phyloP scores from a whole-genome alignment of 495 filamentous ascomycete genomes.

The Aspergillus mulundensis region DNA sequence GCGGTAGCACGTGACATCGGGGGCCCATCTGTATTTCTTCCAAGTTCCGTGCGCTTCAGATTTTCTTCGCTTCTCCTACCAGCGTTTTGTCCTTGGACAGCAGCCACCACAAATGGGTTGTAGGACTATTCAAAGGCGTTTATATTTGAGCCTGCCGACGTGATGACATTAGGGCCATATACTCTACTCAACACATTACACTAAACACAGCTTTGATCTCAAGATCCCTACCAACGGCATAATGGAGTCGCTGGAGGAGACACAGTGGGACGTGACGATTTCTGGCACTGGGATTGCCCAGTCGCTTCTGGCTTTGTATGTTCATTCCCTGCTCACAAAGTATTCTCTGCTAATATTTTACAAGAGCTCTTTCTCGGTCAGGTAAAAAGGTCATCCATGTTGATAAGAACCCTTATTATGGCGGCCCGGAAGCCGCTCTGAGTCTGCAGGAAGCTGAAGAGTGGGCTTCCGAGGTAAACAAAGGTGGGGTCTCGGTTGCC shows the following conservation, averaged over 20 bases:
- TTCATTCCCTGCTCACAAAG: slow-evolving; percentile 28
- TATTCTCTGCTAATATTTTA: slow-evolving; percentile 50
- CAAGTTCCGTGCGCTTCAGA: slow-evolving; percentile 7
- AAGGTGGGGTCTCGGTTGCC: slow-evolving; percentile 33
- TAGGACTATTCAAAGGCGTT: slow-evolving; percentile 22
- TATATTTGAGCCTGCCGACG: slow-evolving; percentile 24
- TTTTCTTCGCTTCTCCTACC: slow-evolving; percentile 14
- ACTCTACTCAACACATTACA: slow-evolving; percentile 24
- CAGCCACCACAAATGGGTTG: slow-evolving; percentile 23
- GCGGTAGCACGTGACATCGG: slow-evolving; percentile 16
- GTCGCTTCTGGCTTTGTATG: slow-evolving; percentile 91
- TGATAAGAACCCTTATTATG: slow-evolving; percentile 85
- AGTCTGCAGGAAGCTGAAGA: slow-evolving; percentile 75
- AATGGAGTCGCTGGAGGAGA: slow-evolving; percentile 80
- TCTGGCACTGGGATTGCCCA: slow-evolving; percentile 84
- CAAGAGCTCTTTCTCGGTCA: slow-evolving; percentile 87
- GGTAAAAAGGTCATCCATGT: slow-evolving; percentile 88
- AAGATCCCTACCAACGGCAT: slow-evolving; percentile 13
- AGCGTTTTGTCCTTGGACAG: slow-evolving; percentile 13
- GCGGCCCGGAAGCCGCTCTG: slow-evolving; percentile 79
- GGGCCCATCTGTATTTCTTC: slow-evolving; percentile 20
- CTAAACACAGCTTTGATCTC: slow-evolving; percentile 18
- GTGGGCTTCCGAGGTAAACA: slow-evolving; percentile 58
- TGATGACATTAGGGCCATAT: slow-evolving; percentile 27
- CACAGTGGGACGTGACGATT: slow-evolving; percentile 87